phyloP scores from a whole-genome alignment of 164 flowering plant species.

The Sedum album region DNA sequence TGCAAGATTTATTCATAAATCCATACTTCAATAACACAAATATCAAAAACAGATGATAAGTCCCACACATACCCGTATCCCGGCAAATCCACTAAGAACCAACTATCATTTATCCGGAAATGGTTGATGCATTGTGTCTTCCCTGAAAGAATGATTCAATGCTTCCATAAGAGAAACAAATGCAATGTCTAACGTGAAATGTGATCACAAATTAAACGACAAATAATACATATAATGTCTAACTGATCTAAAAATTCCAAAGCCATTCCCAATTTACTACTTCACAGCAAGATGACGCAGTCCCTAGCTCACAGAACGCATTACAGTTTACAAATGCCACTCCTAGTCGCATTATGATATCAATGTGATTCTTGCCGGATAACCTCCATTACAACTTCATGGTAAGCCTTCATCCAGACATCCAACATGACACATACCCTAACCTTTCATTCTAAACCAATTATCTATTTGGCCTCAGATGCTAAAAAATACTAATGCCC shows the following conservation, averaged over 20 bases:
- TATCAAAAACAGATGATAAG: neutral
- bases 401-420: neutral
- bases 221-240: no score
- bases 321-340: no score
- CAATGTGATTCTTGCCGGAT: neutral
- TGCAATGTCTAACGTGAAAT: neutral
- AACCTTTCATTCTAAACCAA: no score
- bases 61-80: conserved; percentile 22
- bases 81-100: conserved; percentile 95
- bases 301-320: neutral
- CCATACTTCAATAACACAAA: neutral
- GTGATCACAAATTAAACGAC: no score
- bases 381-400: neutral
- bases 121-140: conserved; percentile 98
- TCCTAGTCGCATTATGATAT: neutral
- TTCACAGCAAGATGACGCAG: no score
- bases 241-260: no score
- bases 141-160: conserved; percentile 38
- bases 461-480: no score
- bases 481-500: neutral
- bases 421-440: no score
- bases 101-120: conserved; percentile 63
- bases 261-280: no score
- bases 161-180: conserved; percentile 21
- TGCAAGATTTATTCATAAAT: neutral